Evolutionary conservation across 2,329 filamentous ascomycete species (phyloP).

Genomic region (Trichoderma sp.): DNA sequence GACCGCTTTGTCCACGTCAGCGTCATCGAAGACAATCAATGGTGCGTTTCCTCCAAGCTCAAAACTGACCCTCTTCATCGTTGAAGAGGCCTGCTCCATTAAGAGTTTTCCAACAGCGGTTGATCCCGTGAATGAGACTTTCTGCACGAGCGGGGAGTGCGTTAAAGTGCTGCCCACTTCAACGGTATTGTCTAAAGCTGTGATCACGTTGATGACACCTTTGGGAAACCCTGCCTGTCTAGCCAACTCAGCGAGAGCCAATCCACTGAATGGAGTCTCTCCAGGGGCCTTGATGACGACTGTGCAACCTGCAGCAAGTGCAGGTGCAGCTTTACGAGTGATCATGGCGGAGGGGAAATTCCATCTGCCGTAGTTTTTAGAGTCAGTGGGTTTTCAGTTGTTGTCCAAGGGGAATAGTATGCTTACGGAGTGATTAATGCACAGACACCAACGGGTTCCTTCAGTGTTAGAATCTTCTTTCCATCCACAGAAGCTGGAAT

Average conservation of each 20-base stretch:
- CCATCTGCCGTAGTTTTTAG: not conserved
- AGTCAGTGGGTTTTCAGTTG: not conserved
- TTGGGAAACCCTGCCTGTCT: not conserved
- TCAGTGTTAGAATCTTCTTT: not conserved
- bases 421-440: not conserved
- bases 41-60: not conserved
- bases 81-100: not conserved
- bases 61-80: not conserved
- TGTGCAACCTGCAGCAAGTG: not conserved
- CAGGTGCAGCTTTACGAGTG: not conserved
- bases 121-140: not conserved
- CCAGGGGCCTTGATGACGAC: not conserved
- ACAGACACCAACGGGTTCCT: not conserved
- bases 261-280: not conserved
- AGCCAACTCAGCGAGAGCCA: not conserved
- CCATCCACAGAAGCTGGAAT: not conserved
- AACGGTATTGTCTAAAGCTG: not conserved
- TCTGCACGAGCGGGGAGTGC: not conserved
- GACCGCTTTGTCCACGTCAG: not conserved
- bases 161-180: not conserved
- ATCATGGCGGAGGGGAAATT: not conserved
- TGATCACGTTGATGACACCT: not conserved
- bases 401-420: not conserved
- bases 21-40: not conserved
- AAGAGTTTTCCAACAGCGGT: not conserved